phyloP scores from a whole-genome alignment of 1,284 basidiomycete species.

The Fomitopsis pinicola region DNA sequence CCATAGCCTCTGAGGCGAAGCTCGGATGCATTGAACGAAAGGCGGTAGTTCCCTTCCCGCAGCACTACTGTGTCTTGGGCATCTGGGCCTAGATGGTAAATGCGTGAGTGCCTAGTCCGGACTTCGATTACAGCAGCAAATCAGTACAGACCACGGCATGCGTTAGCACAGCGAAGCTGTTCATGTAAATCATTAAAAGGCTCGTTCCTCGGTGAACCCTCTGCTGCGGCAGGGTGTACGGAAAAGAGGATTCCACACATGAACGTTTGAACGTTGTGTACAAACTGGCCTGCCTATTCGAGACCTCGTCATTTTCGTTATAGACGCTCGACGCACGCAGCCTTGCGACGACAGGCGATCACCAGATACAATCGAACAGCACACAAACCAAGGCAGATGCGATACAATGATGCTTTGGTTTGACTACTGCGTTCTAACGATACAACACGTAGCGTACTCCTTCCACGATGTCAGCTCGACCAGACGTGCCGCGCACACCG shows the following conservation, averaged over 20 bases:
- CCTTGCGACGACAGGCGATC: not conserved
- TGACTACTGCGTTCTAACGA: constrained; percentile 9
- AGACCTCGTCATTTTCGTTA: not conserved
- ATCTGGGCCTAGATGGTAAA: constrained; percentile 52
- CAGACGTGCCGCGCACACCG: not conserved
- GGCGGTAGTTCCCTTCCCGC: constrained; percentile 16
- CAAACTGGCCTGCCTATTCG: constrained; percentile 6
- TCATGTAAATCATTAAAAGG: constrained; percentile 26
- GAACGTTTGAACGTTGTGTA: constrained; percentile 23
- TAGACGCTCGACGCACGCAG: not conserved
- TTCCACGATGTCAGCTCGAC: not conserved
- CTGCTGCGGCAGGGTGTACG: constrained; percentile 5
- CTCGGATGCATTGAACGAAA: constrained; percentile 73
- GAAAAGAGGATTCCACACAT: constrained; percentile 50
- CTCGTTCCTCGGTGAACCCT: constrained; percentile 6
- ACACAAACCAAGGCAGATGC: not conserved
- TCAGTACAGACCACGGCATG: constrained; percentile 40
- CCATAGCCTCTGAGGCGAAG: constrained; percentile 69
- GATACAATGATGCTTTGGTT: not conserved
- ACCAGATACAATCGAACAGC: not conserved
- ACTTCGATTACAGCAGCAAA: not conserved
- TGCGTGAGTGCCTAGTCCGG: too few species aligned
- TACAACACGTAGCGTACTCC: constrained; percentile 8
- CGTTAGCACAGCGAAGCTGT: constrained; percentile 40
- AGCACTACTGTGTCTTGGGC: constrained; percentile 34